Evolutionary conservation across 2,329 filamentous ascomycete genomes (phyloP).

Genomic region (Hypoxylon sp.): DNA sequence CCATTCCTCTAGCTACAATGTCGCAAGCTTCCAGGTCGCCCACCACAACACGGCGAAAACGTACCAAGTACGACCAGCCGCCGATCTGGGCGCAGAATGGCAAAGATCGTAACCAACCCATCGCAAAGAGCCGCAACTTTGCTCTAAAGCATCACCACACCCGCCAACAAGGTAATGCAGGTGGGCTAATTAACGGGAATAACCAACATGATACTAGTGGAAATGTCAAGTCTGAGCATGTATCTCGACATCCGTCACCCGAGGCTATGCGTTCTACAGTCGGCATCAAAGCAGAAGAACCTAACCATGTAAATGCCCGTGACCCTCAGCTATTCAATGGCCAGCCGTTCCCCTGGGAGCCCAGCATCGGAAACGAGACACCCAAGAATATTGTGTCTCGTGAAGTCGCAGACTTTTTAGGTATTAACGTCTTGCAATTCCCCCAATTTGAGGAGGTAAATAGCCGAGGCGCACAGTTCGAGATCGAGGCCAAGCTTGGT

Average conservation of each 20-base stretch:
- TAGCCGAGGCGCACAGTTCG: constrained; percentile 79
- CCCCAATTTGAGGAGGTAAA: constrained; percentile 75
- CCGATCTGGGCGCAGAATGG: constrained; percentile 66
- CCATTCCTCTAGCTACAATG: constrained; percentile 39
- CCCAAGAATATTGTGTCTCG: constrained; percentile 83
- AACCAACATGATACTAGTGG: constrained; percentile 41
- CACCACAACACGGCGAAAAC: constrained; percentile 58
- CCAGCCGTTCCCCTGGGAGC: constrained; percentile 68
- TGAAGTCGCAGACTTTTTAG: constrained; percentile 85
- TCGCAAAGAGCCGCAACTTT: constrained; percentile 61
- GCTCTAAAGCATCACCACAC: constrained; percentile 57
- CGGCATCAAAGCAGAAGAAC: constrained; percentile 47
- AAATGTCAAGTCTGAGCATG: constrained; percentile 51
- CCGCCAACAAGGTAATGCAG: constrained; percentile 23
- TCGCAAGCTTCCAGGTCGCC: constrained; percentile 54
- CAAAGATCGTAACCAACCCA: constrained; percentile 52
- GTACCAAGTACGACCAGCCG: constrained; percentile 55
- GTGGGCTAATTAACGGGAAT: constrained; percentile 46
- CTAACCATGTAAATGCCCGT: constrained; percentile 36
- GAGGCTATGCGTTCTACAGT: constrained; percentile 59
- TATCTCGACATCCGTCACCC: constrained; percentile 64
- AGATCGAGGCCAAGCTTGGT: constrained; percentile 95
- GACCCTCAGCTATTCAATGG: constrained; percentile 48
- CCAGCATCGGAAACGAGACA: constrained; percentile 77
- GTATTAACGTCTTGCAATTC: constrained; percentile 76